phyloP scores from a whole-genome alignment of 352 stramenopile genomes.

The Phytophthora constricta region DNA sequence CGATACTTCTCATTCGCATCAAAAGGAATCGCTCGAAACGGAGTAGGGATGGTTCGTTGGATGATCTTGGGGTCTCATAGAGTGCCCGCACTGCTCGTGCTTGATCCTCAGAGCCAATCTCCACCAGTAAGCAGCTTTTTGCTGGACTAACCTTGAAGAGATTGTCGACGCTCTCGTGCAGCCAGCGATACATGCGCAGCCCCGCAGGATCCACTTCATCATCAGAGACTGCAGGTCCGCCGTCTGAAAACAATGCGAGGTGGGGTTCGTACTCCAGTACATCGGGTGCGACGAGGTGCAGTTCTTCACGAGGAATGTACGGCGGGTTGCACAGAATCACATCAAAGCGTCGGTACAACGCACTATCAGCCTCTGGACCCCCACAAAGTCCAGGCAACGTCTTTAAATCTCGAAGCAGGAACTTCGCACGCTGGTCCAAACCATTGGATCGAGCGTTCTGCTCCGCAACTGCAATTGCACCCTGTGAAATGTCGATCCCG shows the following conservation, averaged over 20 bases:
- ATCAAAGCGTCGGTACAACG: constrained; percentile 58
- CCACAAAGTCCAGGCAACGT: constrained; percentile 23
- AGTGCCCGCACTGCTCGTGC: constrained; percentile 49
- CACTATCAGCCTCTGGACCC: background rate
- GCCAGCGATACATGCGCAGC: constrained; percentile 58
- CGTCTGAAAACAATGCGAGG: constrained; percentile 71
- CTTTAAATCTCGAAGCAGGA: constrained; percentile 35
- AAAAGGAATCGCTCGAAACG: constrained; percentile 48
- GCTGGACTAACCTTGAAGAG: constrained; percentile 33
- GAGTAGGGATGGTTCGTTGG: constrained; percentile 1
- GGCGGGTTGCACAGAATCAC: constrained; percentile 79
- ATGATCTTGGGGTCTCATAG: constrained; percentile 29
- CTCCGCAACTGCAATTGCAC: constrained; percentile 57
- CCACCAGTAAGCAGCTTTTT: constrained; percentile 48
- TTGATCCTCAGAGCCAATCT: constrained; percentile 67
- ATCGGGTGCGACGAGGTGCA: constrained; percentile 60
- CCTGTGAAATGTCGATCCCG: constrained; percentile 63
- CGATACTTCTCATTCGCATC: constrained; percentile 47
- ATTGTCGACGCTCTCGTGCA: constrained; percentile 41
- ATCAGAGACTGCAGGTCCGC: constrained; percentile 17
- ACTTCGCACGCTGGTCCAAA: constrained; percentile 34
- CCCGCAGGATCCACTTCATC: constrained; percentile 37
- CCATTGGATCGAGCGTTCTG: constrained; percentile 51
- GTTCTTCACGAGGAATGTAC: constrained; percentile 67
- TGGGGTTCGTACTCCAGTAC: constrained; percentile 78